Evolutionary conservation across 805 yeast species (phyloP).

Genomic region (Kluyveromyces dobzhanskii): DNA sequence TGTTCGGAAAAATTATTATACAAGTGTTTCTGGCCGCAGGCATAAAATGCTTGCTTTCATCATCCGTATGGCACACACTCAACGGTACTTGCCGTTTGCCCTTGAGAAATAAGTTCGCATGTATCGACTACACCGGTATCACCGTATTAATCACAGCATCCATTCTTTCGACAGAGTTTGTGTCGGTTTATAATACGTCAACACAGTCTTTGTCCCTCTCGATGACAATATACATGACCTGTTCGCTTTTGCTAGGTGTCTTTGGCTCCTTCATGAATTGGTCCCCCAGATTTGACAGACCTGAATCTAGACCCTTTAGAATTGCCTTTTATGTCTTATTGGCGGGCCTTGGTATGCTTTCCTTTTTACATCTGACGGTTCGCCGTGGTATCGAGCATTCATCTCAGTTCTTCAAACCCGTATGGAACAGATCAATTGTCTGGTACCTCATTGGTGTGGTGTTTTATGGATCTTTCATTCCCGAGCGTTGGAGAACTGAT

Average conservation of each 20-base stretch:
- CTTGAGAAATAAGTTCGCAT: conserved; percentile 70
- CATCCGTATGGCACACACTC: conserved; percentile 89
- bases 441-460: conserved; percentile 80
- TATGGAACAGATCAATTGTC: conserved; percentile 52
- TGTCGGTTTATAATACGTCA: conserved; percentile 53
- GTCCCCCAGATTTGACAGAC: conserved; percentile 86
- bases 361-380: conserved; percentile 45
- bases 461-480: conserved; percentile 79
- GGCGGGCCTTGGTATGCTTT: conserved; percentile 64
- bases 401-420: conserved; percentile 52
- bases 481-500: conserved; percentile 81
- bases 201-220: conserved; percentile 35
- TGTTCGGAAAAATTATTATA: conserved; percentile 34
- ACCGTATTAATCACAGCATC: conserved; percentile 85
- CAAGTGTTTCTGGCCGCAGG: conserved; percentile 64
- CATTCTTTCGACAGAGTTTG: conserved; percentile 77
- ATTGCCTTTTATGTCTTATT: conserved; percentile 73
- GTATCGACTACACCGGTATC: conserved; percentile 93
- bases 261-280: conserved; percentile 77
- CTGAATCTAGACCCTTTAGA: conserved; percentile 72
- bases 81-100: conserved; percentile 59
- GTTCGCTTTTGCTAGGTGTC: conserved; percentile 59
- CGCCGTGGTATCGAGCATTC: conserved; percentile 51
- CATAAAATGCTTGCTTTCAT: conserved; percentile 65
- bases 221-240: conserved; percentile 39